Base-by-base conservation (phyloP, 2,329 filamentous ascomycete genomes). In the Clonostachys rhizophaga region DNA sequence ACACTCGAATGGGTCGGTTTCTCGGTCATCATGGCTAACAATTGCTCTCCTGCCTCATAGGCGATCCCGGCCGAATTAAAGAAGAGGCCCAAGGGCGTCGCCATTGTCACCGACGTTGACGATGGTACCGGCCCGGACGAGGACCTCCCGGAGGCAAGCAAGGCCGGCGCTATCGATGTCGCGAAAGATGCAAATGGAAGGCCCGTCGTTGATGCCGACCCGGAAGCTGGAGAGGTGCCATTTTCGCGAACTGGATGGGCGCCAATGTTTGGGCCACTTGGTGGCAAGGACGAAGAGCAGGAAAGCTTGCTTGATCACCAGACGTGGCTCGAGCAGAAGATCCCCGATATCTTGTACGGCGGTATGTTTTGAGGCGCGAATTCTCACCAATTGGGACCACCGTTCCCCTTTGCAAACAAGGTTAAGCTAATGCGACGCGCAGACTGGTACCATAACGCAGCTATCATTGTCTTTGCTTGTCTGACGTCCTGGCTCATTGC, bases 391-490 rank as follows among this genome's bases (percentile, higher is more conserved):
- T 14, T 14, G 41, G n/a, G 24, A 14, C 3, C 14, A 30, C 16
- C 41, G 16, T 14, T 30, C 16, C 14, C n/a, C 12, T 42, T 42
- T 42, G 16, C 20, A 7, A 24, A 14, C 24, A n/a, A n/a, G 37
- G 11, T 42, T 24, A 17, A 42, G 37, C 53, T 56, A 24, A 57
- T 48, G 18, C 10, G 14, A 18, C 18, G 6, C 7, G n/a, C 44
- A 89, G 91, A 97, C 65, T 99, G 94, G 94, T 99, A 97, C 66
- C 91, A 99, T 67, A 99, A 99, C 66, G 84, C 91, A 4, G 94
- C 76, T n/a, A 73, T 99, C 51, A 96, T 99, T 61, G 77, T 92
- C 54, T 96, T 99, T 62, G 90, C 92, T 45, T 96, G 91, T 62
- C 74, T 99, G 45, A 75, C 82, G 33, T 96, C 92, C 18, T 99